Base-by-base conservation (phyloP, 2,329 filamentous ascomycete species). In the Apiospora malaysiana region DNA sequence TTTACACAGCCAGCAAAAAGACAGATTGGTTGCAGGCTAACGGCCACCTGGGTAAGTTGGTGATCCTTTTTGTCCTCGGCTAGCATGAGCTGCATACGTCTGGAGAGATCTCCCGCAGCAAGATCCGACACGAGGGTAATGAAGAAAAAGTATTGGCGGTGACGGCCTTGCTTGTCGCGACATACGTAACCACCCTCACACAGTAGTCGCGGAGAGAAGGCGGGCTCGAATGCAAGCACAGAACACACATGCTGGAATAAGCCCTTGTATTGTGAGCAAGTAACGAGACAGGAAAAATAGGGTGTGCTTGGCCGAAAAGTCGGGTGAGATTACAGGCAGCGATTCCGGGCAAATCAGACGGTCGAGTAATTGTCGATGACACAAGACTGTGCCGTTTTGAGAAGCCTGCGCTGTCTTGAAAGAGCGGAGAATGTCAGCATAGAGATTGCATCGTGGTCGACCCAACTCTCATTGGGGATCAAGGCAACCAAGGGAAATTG, bases 401-500 rank as follows among this genome's bases (percentile, higher is more conserved):
- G 56, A 63, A 63, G 56, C 18, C 56, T 63, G 56, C 56, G 56
- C 16, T 37, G 56, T 63, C 56, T 63, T 63, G 56, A n/a, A 63
- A 63, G 56, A 63, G 56, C 56, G 56, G 56, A 63, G 56, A 40
- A 32, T 8, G 56, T 63, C 32, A 63, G 56, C 56, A 63, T 63
- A 32, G 56, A 40, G 56, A 63, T 63, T 63, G 56, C 56, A 63
- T 63, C 56, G 32, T 63, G 56, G 56, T 21, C 56, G 56, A 21
- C 56, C 56, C 27, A n/a, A 59, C 27, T 59, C 56, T 40, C 56
- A 63, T 63, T 63, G 56, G 56, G 32, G 21, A 63, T 21, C 32
- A 63, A 32, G 56, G 56, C 27, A 18, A 32, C 18, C 56, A 63
- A 63, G 56, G 56, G 56, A 63, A 63, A 63, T 63, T 63, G 56